These are phyloP conservation scores for Inga laurina DNA, from an alignment of 306 rosid genomes.

Conservation along the genomic window DNA sequence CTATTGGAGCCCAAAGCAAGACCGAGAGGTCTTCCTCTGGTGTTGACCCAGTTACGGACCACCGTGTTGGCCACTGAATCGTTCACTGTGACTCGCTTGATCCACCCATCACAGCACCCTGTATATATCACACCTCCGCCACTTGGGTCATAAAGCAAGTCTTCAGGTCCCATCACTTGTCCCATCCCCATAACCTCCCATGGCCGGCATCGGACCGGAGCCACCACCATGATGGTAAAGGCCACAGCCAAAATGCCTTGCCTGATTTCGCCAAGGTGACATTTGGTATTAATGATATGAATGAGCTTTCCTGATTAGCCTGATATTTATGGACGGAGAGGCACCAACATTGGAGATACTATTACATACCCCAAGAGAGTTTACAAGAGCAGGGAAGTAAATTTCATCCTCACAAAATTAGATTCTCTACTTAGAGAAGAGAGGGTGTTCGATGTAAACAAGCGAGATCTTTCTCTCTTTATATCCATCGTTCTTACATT, in stretches of 20 bases:
- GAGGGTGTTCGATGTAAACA: background rate
- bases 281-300: background rate
- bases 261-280: background rate
- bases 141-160: conserved; percentile 46
- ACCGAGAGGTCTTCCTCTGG: conserved; percentile 85
- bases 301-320: background rate
- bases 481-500: too few relatives aligned
- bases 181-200: conserved; percentile 47
- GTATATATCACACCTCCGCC: conserved; percentile 55
- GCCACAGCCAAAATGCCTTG: conserved; percentile 1
- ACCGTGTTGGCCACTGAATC: conserved; percentile 45
- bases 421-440: background rate
- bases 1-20: conserved; percentile 38
- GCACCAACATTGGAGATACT: background rate
- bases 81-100: conserved; percentile 56
- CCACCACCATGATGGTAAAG: background rate
- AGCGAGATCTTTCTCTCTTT: background rate
- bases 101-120: conserved; percentile 75
- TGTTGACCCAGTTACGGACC: conserved; percentile 64
- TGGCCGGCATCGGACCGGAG: conserved; percentile 30
- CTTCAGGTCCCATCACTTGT: conserved; percentile 48
- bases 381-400: background rate
- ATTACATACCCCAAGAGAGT: background rate
- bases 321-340: background rate
- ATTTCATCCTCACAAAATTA: background rate